A percentile compares a stretch with the other conserved stretches of the same genome.
Conservation (phyloP, 768 basidiomycete genomes). For the Termitomyces sp. region DNA sequence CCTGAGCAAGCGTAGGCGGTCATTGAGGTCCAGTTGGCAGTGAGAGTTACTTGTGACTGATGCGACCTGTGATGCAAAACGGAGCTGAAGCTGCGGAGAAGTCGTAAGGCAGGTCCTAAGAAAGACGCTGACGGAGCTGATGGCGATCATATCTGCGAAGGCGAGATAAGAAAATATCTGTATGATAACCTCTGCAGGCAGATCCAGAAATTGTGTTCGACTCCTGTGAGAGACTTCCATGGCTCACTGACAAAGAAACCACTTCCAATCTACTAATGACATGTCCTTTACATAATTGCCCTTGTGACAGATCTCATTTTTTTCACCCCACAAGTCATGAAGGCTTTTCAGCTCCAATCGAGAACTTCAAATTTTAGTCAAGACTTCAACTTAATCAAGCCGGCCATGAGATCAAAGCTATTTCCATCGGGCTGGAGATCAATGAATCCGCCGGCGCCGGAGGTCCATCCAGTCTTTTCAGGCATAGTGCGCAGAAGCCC, state of each 20-base stretch:
- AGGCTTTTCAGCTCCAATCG: background rate
- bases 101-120: background rate
- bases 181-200: constrained; percentile 10
- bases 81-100: constrained; percentile 7
- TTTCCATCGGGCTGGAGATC: constrained; percentile 97
- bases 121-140: constrained; percentile 7
- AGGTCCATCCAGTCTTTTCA: constrained; percentile 33
- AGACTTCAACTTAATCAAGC: constrained; percentile 64
- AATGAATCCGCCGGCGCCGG: constrained; percentile 47
- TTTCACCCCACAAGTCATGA: too few species aligned
- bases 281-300: background rate
- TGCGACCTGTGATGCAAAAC: constrained; percentile 3
- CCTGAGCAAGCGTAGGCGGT: constrained; percentile 5
- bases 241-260: background rate
- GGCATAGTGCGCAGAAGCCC: constrained; percentile 82
- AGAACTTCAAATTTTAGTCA: constrained; percentile 9
- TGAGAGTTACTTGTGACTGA: constrained; percentile 6
- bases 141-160: background rate
- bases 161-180: constrained; percentile 6
- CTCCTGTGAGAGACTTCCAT: background rate
- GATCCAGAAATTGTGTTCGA: background rate
- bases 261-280: background rate
- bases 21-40: background rate
- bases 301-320: background rate
- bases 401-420: constrained; percentile 92